phyloP scores from a whole-genome alignment of 176 grass and related monocot species.

The Phoenix roebelenii region DNA sequence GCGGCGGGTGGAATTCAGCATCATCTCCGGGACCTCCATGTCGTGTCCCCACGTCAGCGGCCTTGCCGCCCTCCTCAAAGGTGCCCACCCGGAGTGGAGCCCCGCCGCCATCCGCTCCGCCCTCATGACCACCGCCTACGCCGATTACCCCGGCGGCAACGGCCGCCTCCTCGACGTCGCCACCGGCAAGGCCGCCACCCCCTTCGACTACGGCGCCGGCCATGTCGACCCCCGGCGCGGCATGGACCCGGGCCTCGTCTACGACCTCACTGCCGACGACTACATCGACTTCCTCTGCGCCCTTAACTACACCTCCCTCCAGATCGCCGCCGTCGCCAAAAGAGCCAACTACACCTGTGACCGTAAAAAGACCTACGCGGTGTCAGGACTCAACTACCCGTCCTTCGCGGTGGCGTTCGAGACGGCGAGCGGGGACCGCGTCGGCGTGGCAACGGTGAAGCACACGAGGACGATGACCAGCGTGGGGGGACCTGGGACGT shows the following conservation, averaged over 20 bases:
- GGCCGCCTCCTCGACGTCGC: conserved; percentile 48
- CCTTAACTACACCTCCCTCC: conserved; percentile 63
- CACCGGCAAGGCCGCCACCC: conserved; percentile 44
- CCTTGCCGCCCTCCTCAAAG: conserved; percentile 44
- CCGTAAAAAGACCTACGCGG: conserved; percentile 36
- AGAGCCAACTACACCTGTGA: conserved; percentile 27
- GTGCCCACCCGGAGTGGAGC: conserved; percentile 66
- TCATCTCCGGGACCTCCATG: conserved; percentile 95
- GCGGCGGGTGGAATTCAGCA: conserved; percentile 57
- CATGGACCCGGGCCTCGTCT: conserved; percentile 61
- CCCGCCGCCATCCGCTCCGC: conserved; percentile 66
- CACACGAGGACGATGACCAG: conserved; percentile 72
- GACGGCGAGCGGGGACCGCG: conserved; percentile 35
- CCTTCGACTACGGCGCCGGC: conserved; percentile 78
- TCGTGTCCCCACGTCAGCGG: conserved; percentile 88
- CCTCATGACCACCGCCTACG: conserved; percentile 90
- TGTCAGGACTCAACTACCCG: conserved; percentile 70
- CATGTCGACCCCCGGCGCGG: conserved; percentile 56
- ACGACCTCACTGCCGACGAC: conserved; percentile 43
- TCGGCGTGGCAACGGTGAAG: conserved; percentile 23
- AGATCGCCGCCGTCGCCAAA: conserved; percentile 58
- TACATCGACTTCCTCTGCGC: conserved; percentile 86
- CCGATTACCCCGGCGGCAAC: conserved; percentile 30
- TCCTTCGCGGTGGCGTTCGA: conserved; percentile 60
- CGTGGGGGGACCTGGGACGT: conserved; percentile 47